Evolutionary conservation across 2,329 filamentous ascomycete species (phyloP), one percentile per base, ranked within the genome.

Genomic region (Fusarium coicis): DNA sequence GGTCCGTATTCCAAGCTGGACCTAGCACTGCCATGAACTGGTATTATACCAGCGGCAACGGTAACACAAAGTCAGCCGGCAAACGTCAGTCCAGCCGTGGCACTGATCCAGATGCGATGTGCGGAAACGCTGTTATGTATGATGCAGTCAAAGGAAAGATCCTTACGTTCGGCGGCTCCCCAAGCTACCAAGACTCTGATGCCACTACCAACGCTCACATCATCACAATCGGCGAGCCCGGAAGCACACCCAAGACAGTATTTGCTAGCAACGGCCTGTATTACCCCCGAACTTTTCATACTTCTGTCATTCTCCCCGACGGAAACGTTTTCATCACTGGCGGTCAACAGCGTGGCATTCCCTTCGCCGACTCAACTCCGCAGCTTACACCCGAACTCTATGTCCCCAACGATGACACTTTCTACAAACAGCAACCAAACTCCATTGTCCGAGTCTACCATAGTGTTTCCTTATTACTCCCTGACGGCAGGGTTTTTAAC

Each of bases 91-190:
- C 15, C 0, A 79, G 68, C 81, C 63, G 73, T 0, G 73, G 87
- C 9, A 80, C 78, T 28, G 81, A 81, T 12, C 84, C 85, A 36
- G 77, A 83, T 16, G 84, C 87, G 6, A 91, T 91, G 89, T 85
- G 83, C 64, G 89, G 87, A 18, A 85, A 84, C 53, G 84, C 85
- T 10, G 83, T 88, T 68, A 90, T 91, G 87, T 90, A 86, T 71
- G 88, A 90, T 73, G 87, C 88, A 34, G 84, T 88, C 61, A 83
- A 84, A 4, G 88, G 88, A 37, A 88, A 89, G 77, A 89, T 90
- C 37, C 80, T 90, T 5, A 85, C 86, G 0, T 79, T 84, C 19
- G 88, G 89, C 15, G 88, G 88, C 14, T 79, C 84, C 2, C 79
- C 83, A 0, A 79, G 81, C 39, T 90, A 89, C 70, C 79, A 84